Base-by-base conservation (phyloP, 345 rosid species). In the Mercurialis annua region DNA sequence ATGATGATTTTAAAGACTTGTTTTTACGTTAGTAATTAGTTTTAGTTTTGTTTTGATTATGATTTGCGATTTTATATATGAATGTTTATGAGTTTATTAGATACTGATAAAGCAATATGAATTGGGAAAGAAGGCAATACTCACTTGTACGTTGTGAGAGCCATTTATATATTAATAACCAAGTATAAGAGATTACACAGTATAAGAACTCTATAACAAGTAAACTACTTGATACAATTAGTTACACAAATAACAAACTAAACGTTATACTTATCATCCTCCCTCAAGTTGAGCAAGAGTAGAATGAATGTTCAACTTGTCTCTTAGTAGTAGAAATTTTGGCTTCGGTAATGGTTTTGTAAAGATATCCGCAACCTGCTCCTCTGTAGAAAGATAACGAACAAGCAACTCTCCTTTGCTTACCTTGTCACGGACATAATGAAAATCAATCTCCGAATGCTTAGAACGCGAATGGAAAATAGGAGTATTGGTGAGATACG, bases 201-300 rank as follows among this genome's bases (percentile, higher is more conserved):
- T n/a, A n/a, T n/a, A n/a, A n/a, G n/a, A n/a, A n/a, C n/a, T n/a
- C n/a, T n/a, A n/a, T n/a, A n/a, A n/a, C n/a, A n/a, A n/a, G n/a
- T n/a, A n/a, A n/a, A n/a, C n/a, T n/a, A n/a, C n/a, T n/a, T n/a
- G n/a, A n/a, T n/a, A n/a, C n/a, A n/a, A n/a, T n/a, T n/a, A n/a
- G n/a, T n/a, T n/a, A n/a, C n/a, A n/a, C n/a, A n/a, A n/a, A n/a
- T n/a, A n/a, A n/a, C n/a, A n/a, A n/a, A n/a, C n/a, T n/a, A n/a
- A n/a, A n/a, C n/a, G n/a, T n/a, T n/a, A n/a, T n/a, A n/a, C 59
- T 54, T 56, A 56, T 56, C 40, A 56, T 14, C 40, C 42, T 17
- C 23, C 42, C 14, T 6, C 61, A 56, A 56, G 61, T 56, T 56
- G 11, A 16, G 21, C 2, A 17, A 5, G 20, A 29, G 36, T 6